A percentile compares a stretch with the other conserved stretches of the same genome.
Conservation (phyloP, 768 basidiomycete genomes). For the Boletus patriciae region DNA sequence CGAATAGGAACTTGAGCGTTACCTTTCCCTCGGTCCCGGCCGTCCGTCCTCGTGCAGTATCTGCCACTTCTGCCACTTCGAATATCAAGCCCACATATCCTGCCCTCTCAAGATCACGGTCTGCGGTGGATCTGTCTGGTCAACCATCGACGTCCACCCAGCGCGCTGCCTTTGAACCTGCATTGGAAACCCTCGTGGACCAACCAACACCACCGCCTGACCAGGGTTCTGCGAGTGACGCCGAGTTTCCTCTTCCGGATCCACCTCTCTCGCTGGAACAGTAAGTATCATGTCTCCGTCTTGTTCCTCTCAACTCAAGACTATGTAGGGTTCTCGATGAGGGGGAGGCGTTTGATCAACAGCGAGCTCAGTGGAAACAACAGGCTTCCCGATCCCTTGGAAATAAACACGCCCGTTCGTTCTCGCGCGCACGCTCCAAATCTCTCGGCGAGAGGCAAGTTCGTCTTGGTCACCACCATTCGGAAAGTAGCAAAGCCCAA, state of each 20-base stretch:
- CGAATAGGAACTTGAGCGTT: background rate
- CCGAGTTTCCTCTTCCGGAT: constrained; percentile 58
- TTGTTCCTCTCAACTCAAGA: background rate
- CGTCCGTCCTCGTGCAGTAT: constrained; percentile 25
- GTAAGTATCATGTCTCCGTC: constrained; percentile 29
- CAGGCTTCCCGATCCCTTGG: constrained; percentile 64
- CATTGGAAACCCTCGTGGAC: constrained; percentile 19
- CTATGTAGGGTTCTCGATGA: constrained; percentile 63
- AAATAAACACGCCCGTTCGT: constrained; percentile 59
- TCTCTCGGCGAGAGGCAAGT: constrained; percentile 25
- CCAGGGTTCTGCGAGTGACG: constrained; percentile 18
- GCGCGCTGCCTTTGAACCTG: constrained; percentile 16
- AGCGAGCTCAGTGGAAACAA: constrained; percentile 65
- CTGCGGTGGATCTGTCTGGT: constrained; percentile 20
- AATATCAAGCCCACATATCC: background rate
- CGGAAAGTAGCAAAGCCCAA: constrained; percentile 24
- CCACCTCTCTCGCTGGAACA: constrained; percentile 57
- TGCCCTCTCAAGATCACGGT: constrained; percentile 22
- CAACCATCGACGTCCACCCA: constrained; percentile 5
- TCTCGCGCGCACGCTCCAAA: constrained; percentile 57
- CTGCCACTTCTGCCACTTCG: constrained; percentile 5
- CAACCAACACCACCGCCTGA: constrained; percentile 8
- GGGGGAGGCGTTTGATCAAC: constrained; percentile 55
- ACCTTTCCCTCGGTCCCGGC: constrained; percentile 11
- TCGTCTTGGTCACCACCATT: constrained; percentile 13